phyloP scores from a whole-genome alignment of 768 basidiomycete species.

The Leccinum imitatum region DNA sequence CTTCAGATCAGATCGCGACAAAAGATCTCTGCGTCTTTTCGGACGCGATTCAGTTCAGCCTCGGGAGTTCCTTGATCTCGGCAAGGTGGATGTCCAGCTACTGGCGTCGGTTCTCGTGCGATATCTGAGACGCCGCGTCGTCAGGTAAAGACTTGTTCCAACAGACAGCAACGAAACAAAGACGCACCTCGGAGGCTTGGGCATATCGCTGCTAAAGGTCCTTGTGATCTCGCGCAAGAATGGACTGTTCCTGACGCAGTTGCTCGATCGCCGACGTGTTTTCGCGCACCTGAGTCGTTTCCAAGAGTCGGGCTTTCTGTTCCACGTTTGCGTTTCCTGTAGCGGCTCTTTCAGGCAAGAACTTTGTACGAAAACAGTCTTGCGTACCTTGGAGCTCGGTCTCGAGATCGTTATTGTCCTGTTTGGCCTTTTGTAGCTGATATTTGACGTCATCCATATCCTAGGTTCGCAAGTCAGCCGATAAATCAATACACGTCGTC shows the following conservation, averaged over 20 bases:
- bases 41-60: slow-evolving; percentile 71
- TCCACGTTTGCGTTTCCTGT: slow-evolving; percentile 66
- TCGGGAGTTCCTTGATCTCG: slow-evolving; percentile 84
- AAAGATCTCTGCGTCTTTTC: slow-evolving; percentile 73
- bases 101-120: slow-evolving; percentile 70
- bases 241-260: slow-evolving; percentile 72
- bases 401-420: slow-evolving; percentile 73
- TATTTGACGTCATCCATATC: slow-evolving; percentile 77
- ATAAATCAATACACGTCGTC: neutral
- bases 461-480: slow-evolving; percentile 35
- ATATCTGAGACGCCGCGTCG: slow-evolving; percentile 53
- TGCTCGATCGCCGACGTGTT: slow-evolving; percentile 71
- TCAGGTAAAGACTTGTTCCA: neutral
- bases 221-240: slow-evolving; percentile 69
- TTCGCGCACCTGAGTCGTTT: slow-evolving; percentile 58
- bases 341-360: neutral
- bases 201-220: neutral
- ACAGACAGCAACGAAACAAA: neutral
- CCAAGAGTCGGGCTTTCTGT: slow-evolving; percentile 72
- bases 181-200: neutral
- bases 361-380: neutral
- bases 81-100: slow-evolving; percentile 68
- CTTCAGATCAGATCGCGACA: slow-evolving; percentile 65
- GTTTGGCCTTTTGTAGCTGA: slow-evolving; percentile 67
- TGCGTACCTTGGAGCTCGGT: slow-evolving; percentile 65